These are phyloP conservation scores for Moricandia arvensis DNA, from an alignment of 345 rosid genomes.

Conservation along the genomic window DNA sequence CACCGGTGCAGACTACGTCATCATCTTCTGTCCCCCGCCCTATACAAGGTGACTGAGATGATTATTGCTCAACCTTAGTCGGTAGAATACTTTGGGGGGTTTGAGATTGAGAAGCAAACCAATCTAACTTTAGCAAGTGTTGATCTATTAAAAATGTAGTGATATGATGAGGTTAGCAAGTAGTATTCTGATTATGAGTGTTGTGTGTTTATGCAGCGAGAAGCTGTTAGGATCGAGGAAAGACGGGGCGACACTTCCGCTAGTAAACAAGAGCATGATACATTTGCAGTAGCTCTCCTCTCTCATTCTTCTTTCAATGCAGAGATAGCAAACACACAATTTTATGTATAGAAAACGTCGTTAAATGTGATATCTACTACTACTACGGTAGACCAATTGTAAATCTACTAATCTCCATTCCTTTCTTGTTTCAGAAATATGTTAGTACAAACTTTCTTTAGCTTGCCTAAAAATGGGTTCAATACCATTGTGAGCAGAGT, in stretches of 20 bases:
- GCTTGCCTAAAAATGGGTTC: too few species aligned
- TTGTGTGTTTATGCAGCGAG: conserved; percentile 47
- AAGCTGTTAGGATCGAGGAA: conserved; percentile 68
- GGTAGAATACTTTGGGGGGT: too few species aligned
- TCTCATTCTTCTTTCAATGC: background rate
- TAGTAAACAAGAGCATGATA: conserved; percentile 78
- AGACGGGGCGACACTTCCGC: conserved; percentile 69
- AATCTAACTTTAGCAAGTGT: too few species aligned
- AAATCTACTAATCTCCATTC: background rate
- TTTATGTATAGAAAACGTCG: conserved; percentile 4
- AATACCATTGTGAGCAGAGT: too few species aligned
- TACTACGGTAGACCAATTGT: background rate
- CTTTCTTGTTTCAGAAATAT: background rate
- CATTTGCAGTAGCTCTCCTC: conserved; percentile 23
- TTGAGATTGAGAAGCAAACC: too few species aligned
- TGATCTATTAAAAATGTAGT: too few species aligned
- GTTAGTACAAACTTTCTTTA: too few species aligned
- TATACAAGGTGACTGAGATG: conserved; percentile 63
- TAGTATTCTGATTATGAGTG: too few species aligned
- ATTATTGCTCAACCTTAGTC: background rate
- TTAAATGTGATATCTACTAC: background rate
- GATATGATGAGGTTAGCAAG: too few species aligned
- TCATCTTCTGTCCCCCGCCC: conserved; percentile 88
- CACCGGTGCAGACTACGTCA: conserved; percentile 55
- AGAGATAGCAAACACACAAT: background rate